These are phyloP conservation scores for Solanum hybrid DNA, from an alignment of 305 asterid species.

Conservation along the genomic window DNA sequence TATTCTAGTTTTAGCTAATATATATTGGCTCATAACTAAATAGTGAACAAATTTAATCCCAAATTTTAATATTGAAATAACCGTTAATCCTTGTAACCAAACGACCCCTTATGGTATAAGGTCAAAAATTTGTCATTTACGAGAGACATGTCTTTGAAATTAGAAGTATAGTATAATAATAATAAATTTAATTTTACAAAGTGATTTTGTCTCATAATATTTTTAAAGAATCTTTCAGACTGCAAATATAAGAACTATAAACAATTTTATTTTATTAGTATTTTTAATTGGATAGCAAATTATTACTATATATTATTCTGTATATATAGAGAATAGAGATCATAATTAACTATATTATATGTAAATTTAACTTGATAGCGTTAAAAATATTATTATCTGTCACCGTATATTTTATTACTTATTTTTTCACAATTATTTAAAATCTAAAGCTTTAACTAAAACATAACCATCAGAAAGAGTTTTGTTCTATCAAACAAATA, in stretches of 20 bases:
- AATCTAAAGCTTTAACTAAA: background rate
- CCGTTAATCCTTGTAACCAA: background rate
- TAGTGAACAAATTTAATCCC: background rate
- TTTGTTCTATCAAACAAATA: background rate
- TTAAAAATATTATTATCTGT: background rate
- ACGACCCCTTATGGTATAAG: background rate
- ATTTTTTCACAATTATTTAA: background rate
- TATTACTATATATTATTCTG: background rate
- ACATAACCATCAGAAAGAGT: background rate
- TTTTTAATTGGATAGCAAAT: background rate
- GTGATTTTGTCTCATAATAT: background rate
- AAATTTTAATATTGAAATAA: background rate
- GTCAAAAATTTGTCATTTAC: background rate
- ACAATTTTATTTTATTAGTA: background rate
- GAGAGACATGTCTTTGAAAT: background rate
- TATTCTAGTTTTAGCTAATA: background rate
- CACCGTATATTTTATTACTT: background rate
- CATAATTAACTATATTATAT: background rate
- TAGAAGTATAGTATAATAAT: too few relatives aligned
- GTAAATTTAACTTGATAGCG: background rate
- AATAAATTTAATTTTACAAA: background rate
- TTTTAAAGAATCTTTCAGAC: background rate
- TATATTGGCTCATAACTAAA: background rate
- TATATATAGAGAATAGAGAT: background rate
- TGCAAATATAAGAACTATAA: background rate